Percentiles rank a stretch among this genome's conserved stretches.
Evolutionary conservation across 306 rosid species (phyloP).

Genomic region (Cajanus cajan): DNA sequence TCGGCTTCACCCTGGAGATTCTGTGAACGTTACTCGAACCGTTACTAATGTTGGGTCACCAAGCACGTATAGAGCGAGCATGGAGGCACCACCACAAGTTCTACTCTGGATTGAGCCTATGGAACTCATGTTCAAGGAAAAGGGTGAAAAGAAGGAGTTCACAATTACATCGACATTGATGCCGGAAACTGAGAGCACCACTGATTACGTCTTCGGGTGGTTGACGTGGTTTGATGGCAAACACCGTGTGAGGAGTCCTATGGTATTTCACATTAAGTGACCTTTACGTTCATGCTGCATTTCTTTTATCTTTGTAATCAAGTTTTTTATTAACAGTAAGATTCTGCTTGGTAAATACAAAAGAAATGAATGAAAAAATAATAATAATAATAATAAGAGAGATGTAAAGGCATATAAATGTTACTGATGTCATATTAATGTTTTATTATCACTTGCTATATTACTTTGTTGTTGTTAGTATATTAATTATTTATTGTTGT

Average conservation of each 20-base stretch:
- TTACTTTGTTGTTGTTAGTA: too few species aligned
- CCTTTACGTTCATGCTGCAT: background rate
- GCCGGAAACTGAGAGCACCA: background rate
- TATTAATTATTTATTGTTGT: too few species aligned
- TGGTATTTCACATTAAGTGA: constrained; percentile 20
- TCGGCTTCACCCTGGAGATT: background rate
- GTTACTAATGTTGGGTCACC: constrained; percentile 59
- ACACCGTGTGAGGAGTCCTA: constrained; percentile 45
- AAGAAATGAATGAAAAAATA: too few species aligned
- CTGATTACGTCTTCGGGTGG: constrained; percentile 31
- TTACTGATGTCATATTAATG: too few species aligned
- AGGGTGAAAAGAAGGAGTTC: constrained; percentile 52
- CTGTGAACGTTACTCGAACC: constrained; percentile 39
- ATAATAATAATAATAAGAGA: too few species aligned
- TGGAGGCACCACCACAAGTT: constrained; percentile 38
- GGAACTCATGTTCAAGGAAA: constrained; percentile 26
- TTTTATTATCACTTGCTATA: too few species aligned
- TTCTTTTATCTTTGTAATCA: too few species aligned
- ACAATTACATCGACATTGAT: constrained; percentile 24
- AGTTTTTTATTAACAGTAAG: too few species aligned
- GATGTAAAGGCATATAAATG: too few species aligned
- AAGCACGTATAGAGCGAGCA: constrained; percentile 34
- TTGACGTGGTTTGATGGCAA: constrained; percentile 47
- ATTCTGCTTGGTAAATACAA: too few species aligned
- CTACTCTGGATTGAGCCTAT: constrained; percentile 39